Conservation (phyloP, 2,329 filamentous ascomycete species). For the Aaosphaeria arxii region DNA sequence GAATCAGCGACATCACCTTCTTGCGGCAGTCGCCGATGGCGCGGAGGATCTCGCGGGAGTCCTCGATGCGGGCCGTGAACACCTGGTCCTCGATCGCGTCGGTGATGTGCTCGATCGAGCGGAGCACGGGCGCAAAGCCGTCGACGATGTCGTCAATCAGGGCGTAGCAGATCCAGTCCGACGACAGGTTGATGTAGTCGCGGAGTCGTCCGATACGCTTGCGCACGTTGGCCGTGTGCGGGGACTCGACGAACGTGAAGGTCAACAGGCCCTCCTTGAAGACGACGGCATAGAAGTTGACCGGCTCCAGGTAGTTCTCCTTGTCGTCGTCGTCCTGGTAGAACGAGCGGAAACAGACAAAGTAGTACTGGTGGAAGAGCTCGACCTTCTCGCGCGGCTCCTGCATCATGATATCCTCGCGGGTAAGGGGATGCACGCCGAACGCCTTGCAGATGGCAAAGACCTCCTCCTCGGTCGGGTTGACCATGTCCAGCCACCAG, state of each 20-base stretch:
- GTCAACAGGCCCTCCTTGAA: constrained; percentile 93
- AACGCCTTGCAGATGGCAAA: constrained; percentile 89
- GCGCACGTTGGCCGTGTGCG: constrained; percentile 83
- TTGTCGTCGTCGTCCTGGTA: constrained; percentile 75
- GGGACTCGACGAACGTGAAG: constrained; percentile 87
- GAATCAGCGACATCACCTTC: constrained; percentile 90
- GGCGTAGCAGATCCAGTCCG: constrained; percentile 98
- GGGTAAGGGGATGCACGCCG: constrained; percentile 89
- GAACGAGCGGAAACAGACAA: constrained; percentile 95
- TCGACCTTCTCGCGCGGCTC: constrained; percentile 98
- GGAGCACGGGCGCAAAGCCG: constrained; percentile 86
- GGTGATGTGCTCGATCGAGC: constrained; percentile 80
- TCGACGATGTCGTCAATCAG: constrained; percentile 99
- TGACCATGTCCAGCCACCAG: constrained; percentile 98
- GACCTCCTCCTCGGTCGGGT: constrained; percentile 84
- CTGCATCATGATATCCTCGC: constrained; percentile 93
- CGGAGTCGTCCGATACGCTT: constrained; percentile 89
- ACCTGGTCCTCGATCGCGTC: constrained; percentile 95
- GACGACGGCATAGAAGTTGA: constrained; percentile 95
- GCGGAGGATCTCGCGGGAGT: constrained; percentile 82
- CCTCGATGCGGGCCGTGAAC: constrained; percentile 85
- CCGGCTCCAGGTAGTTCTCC: constrained; percentile 83
- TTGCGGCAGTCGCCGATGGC: constrained; percentile 89
- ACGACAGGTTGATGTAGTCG: constrained; percentile 90
- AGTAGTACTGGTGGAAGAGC: constrained; percentile 96